Evolutionary conservation across 305 asterid genomes (phyloP).

Genomic region (Solanum hybrid): DNA sequence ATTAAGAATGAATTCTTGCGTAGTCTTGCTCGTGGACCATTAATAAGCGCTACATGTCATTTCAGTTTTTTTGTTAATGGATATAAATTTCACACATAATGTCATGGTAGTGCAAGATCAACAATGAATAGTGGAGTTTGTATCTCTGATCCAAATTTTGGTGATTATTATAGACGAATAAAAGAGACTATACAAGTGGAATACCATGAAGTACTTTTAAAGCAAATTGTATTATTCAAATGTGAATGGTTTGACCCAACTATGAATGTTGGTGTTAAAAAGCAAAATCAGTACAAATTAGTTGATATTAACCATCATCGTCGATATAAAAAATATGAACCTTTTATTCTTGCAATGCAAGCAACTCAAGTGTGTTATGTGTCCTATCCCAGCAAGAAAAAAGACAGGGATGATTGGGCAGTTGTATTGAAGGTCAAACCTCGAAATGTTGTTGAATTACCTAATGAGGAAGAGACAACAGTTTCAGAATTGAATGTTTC

Average conservation of each 20-base stretch:
- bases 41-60: not conserved
- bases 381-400: not conserved
- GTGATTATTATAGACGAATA: not conserved
- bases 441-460: not conserved
- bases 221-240: not conserved
- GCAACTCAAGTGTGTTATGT: not conserved
- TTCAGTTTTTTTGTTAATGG: not conserved
- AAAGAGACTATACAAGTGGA: not conserved
- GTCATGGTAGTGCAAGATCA: not conserved
- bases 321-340: not conserved
- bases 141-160: not conserved
- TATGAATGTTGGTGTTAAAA: not conserved
- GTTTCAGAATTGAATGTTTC: not conserved
- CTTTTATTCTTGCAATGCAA: not conserved
- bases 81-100: not conserved
- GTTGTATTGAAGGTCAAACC: not conserved
- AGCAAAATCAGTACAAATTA: not conserved
- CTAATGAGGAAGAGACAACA: not conserved
- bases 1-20: not conserved
- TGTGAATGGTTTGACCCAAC: not conserved
- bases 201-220: not conserved
- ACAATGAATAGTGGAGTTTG: not conserved
- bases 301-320: no score
- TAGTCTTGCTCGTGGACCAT: not conserved
- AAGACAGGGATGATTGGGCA: not conserved